phyloP scores from a whole-genome alignment of 495 filamentous ascomycete species.

The Trichocladium uniseriatum region DNA sequence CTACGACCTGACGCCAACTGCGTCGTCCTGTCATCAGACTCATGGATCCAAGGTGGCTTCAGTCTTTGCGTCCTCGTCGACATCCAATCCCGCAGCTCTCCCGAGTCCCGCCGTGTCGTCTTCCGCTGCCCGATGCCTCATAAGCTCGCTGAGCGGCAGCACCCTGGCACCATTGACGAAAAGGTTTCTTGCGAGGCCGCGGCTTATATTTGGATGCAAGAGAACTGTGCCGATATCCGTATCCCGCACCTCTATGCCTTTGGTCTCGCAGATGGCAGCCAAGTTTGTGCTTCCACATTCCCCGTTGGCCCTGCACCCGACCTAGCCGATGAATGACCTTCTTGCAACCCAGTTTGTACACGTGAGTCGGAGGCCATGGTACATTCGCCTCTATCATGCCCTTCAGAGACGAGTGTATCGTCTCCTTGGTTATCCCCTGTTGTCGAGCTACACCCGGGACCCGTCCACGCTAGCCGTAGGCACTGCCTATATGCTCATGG shows the following conservation, averaged over 20 bases:
- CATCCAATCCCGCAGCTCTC: constrained; percentile 6
- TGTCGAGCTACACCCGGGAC: background rate
- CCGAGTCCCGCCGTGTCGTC: constrained; percentile 9
- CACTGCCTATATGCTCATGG: constrained; percentile 21
- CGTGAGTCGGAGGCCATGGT: background rate
- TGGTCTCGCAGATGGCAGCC: constrained; percentile 14
- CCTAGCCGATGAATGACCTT: background rate
- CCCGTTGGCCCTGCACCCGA: background rate
- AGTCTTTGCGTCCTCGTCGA: constrained; percentile 33
- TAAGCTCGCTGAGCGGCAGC: constrained; percentile 25
- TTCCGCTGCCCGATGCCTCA: constrained; percentile 28
- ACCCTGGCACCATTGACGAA: constrained; percentile 33
- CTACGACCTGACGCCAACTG: background rate
- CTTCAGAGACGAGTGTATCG: background rate
- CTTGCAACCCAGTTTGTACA: background rate
- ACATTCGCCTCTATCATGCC: background rate
- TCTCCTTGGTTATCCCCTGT: background rate
- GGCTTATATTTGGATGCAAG: constrained; percentile 31
- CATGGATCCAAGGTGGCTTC: constrained; percentile 32
- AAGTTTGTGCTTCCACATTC: background rate
- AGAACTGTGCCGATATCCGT: constrained; percentile 28
- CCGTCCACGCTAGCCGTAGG: background rate
- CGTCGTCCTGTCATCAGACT: background rate
- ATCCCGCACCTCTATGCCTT: constrained; percentile 29
- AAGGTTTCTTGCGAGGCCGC: constrained; percentile 28